Evolutionary conservation across 2,329 filamentous ascomycete genomes (phyloP).

Genomic region (Colletotrichum tabaci): DNA sequence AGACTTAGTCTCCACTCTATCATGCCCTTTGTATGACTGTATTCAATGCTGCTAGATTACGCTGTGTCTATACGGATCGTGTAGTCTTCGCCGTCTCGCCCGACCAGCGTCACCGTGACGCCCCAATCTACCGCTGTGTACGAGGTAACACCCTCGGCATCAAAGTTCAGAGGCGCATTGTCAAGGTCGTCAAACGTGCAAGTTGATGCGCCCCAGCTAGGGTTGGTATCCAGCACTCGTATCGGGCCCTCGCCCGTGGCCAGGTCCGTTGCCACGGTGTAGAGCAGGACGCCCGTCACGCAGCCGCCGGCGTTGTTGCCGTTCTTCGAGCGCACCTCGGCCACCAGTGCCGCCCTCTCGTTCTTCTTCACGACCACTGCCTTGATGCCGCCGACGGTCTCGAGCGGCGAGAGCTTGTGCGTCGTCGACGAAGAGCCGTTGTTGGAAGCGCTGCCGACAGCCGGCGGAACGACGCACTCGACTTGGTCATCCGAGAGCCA

Average conservation of each 20-base stretch:
- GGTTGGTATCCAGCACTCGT: constrained; percentile 52
- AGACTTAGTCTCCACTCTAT: background rate
- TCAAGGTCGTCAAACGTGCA: constrained; percentile 51
- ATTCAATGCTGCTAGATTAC: background rate
- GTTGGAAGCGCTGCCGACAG: constrained; percentile 19
- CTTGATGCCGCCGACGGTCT: constrained; percentile 44
- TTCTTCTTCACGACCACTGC: constrained; percentile 50
- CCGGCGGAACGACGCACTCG: constrained; percentile 48
- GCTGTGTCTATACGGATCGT: constrained; percentile 17
- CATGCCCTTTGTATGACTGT: background rate
- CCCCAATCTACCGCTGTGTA: constrained; percentile 10
- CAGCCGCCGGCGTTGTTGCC: constrained; percentile 49
- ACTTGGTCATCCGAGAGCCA: constrained; percentile 53
- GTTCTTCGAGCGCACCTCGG: constrained; percentile 48
- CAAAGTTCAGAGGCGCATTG: constrained; percentile 49
- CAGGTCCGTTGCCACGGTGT: constrained; percentile 51
- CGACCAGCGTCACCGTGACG: constrained; percentile 12
- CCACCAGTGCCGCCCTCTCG: constrained; percentile 48
- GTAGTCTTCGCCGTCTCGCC: constrained; percentile 19
- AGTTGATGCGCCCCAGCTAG: constrained; percentile 44
- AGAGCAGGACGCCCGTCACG: constrained; percentile 53
- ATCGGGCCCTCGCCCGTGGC: constrained; percentile 51
- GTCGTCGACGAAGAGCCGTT: constrained; percentile 42
- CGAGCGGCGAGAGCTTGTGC: constrained; percentile 48
- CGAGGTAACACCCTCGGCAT: background rate